These are phyloP conservation scores for Ustulina deusta DNA, from an alignment of 2,329 filamentous ascomycete species.

Conservation along the genomic window DNA sequence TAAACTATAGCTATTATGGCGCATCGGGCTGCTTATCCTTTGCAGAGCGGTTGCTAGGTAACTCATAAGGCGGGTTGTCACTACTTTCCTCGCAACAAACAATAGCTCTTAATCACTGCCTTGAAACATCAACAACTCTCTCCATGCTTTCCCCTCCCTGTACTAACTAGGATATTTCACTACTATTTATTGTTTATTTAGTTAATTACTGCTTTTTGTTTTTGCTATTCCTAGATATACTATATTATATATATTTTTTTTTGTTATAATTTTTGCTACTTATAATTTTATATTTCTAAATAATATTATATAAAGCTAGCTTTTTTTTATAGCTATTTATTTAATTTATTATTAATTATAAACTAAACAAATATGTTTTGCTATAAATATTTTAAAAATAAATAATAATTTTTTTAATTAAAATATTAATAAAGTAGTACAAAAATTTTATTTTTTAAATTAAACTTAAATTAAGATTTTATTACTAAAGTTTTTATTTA, in stretches of 20 bases:
- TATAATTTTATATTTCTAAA: conserved; percentile 1
- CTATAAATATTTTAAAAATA: background rate
- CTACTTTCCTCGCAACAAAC: background rate
- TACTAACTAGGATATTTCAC: background rate
- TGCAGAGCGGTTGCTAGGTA: background rate
- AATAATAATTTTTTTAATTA: conserved; percentile 16
- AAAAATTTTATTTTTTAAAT: conserved; percentile 18
- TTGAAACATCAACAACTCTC: background rate
- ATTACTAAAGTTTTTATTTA: background rate
- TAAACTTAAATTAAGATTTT: background rate
- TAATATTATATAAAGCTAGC: background rate
- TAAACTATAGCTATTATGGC: no score
- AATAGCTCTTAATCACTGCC: background rate
- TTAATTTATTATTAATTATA: background rate
- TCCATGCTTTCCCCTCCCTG: background rate
- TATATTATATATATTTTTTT: no score
- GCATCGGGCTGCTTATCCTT: no score
- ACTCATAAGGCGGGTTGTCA: background rate
- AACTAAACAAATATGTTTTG: background rate
- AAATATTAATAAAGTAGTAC: conserved; percentile 7
- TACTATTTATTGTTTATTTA: background rate
- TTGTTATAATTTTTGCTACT: background rate
- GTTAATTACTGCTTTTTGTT: no score
- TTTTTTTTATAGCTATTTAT: background rate
- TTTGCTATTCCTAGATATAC: no score